These are phyloP conservation scores for Coprinellus micaceus DNA, from an alignment of 768 basidiomycete species.

Conservation along the genomic window DNA sequence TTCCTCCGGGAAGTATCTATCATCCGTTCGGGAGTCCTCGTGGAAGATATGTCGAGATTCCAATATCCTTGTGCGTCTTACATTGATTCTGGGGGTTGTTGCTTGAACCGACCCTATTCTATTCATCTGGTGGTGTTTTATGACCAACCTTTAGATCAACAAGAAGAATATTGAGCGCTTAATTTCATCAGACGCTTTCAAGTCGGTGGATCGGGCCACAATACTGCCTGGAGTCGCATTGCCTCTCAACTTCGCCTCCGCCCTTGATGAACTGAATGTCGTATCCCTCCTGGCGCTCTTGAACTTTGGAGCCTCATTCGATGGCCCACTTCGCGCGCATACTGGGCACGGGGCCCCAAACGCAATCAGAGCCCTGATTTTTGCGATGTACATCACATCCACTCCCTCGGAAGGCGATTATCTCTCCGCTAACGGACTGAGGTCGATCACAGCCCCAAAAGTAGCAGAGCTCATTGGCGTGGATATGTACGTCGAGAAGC, in stretches of 20 bases:
- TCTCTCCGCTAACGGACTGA: conserved; percentile 67
- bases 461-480: conserved; percentile 75
- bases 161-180: conserved; percentile 56
- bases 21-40: conserved; percentile 53
- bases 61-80: conserved; percentile 48
- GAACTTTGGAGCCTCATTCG: conserved; percentile 83
- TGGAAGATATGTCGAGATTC: conserved; percentile 41
- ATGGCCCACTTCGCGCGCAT: conserved; percentile 63
- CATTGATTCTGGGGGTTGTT: too few relatives aligned
- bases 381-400: conserved; percentile 69
- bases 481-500: conserved; percentile 61
- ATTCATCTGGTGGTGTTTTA: not conserved
- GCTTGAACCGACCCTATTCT: not conserved
- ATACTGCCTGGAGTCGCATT: conserved; percentile 65
- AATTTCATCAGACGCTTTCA: conserved; percentile 62
- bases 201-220: conserved; percentile 56
- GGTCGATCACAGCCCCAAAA: conserved; percentile 44
- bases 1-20: conserved; percentile 43
- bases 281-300: conserved; percentile 74
- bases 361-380: conserved; percentile 69
- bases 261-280: conserved; percentile 74
- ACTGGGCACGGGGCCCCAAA: conserved; percentile 84
- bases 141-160: conserved; percentile 65
- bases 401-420: conserved; percentile 52
- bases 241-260: conserved; percentile 75